A percentile compares a stretch with the other conserved stretches of the same genome.
These are phyloP conservation scores for Magnolia officinalis DNA, from an alignment of 164 flowering plant species.

Conservation along the genomic window DNA sequence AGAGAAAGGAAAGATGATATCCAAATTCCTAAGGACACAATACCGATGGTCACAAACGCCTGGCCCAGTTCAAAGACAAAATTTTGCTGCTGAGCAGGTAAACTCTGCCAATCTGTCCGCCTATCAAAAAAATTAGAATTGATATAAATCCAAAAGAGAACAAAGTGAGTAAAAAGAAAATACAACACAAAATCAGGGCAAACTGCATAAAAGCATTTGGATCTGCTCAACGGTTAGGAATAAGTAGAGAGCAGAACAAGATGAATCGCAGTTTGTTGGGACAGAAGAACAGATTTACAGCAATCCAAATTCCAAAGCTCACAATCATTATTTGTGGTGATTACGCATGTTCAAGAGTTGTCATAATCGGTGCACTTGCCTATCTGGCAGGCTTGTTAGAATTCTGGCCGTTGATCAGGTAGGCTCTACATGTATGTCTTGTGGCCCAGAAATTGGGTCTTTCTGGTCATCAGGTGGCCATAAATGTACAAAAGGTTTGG, in stretches of 20 bases:
- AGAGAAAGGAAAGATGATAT: slow-evolving; percentile 49
- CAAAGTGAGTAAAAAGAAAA: background rate
- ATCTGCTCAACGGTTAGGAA: background rate
- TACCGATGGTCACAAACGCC: slow-evolving; percentile 72
- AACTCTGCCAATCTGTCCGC: slow-evolving; percentile 73
- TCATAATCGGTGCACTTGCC: too few relatives aligned
- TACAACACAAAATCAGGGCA: background rate
- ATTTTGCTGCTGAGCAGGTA: slow-evolving; percentile 59
- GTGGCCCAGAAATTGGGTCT: background rate
- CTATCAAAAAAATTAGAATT: slow-evolving; percentile 25
- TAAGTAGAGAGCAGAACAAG: background rate
- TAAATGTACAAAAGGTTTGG: background rate
- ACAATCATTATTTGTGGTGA: too few relatives aligned
- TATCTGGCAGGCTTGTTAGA: background rate
- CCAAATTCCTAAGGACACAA: slow-evolving; percentile 90
- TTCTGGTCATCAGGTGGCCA: background rate
- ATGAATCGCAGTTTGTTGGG: too few relatives aligned
- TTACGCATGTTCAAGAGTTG: too few relatives aligned
- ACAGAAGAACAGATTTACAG: too few relatives aligned
- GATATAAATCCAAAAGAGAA: background rate
- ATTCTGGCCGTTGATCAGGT: background rate
- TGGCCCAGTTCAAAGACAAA: slow-evolving; percentile 58
- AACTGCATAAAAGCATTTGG: background rate
- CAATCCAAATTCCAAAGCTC: too few relatives aligned
- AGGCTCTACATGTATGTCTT: background rate